phyloP scores from a whole-genome alignment of 1,139 yeast genomes.

The Taphrina confusa region DNA sequence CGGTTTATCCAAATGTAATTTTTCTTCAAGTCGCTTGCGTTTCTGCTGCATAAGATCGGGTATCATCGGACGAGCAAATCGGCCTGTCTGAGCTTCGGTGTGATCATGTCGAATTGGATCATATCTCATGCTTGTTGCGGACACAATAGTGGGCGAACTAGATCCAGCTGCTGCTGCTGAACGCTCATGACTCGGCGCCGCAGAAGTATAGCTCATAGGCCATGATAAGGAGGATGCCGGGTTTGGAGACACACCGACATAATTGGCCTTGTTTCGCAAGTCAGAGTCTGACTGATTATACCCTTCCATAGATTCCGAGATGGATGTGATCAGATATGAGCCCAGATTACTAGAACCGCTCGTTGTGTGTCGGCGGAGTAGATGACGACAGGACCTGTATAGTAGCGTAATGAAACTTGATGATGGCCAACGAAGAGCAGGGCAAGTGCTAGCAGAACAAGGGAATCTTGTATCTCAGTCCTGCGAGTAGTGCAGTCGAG shows the following conservation, averaged over 20 bases:
- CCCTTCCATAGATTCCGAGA: too few relatives aligned
- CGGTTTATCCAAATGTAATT: neutral
- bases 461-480: too few relatives aligned
- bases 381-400: too few relatives aligned
- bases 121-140: slow-evolving; percentile 11
- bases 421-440: too few relatives aligned
- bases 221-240: slow-evolving; percentile 15
- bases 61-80: neutral
- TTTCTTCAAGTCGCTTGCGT: neutral
- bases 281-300: neutral
- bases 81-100: neutral
- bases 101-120: slow-evolving; percentile 11
- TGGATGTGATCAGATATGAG: too few relatives aligned
- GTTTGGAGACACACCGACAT: slow-evolving; percentile 15
- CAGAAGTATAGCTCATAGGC: slow-evolving; percentile 20
- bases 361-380: too few relatives aligned
- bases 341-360: too few relatives aligned
- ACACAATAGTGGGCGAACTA: neutral
- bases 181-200: neutral
- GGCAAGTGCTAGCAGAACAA: too few relatives aligned
- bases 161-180: neutral
- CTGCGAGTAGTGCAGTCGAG: too few relatives aligned
- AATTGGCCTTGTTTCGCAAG: neutral
- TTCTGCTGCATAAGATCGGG: neutral
- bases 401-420: too few relatives aligned